Evolutionary conservation across 306 rosid species (phyloP).

Genomic region (Chamaecrista fasciculata): DNA sequence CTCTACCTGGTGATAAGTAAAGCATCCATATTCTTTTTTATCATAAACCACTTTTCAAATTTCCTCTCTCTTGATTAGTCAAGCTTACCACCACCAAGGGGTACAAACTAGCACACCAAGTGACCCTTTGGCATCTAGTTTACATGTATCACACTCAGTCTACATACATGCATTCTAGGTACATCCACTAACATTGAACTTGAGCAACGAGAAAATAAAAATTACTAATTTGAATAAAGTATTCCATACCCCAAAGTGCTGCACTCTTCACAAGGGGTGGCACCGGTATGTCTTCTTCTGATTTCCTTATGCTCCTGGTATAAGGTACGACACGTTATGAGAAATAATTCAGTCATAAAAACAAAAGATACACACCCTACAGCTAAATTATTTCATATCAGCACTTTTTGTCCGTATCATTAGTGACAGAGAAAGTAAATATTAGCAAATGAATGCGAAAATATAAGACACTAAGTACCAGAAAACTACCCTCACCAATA

Average conservation of each 20-base stretch:
- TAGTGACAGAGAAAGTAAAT: not conserved
- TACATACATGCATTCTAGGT: not conserved
- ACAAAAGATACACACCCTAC: not conserved
- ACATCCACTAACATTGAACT: not conserved
- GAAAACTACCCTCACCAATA: not conserved
- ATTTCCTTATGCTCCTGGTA: constrained; percentile 77
- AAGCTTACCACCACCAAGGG: not conserved
- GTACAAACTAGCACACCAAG: not conserved
- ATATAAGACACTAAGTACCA: not conserved
- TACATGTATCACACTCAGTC: not conserved
- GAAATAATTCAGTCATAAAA: constrained; percentile 26
- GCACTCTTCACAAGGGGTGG: constrained; percentile 93
- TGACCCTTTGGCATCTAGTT: not conserved
- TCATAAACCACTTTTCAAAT: no score
- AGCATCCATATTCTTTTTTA: no score
- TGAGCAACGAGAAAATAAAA: not conserved
- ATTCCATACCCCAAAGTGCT: constrained; percentile 55
- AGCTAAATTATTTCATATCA: not conserved
- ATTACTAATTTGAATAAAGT: not conserved
- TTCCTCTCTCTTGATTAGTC: not conserved
- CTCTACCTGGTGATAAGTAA: no score
- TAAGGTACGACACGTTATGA: constrained; percentile 41
- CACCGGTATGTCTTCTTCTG: constrained; percentile 84
- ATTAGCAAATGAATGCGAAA: constrained; percentile 18
- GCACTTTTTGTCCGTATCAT: not conserved